Conservation (phyloP, 2,329 filamentous ascomycete species). For the Colletotrichum cereale region DNA sequence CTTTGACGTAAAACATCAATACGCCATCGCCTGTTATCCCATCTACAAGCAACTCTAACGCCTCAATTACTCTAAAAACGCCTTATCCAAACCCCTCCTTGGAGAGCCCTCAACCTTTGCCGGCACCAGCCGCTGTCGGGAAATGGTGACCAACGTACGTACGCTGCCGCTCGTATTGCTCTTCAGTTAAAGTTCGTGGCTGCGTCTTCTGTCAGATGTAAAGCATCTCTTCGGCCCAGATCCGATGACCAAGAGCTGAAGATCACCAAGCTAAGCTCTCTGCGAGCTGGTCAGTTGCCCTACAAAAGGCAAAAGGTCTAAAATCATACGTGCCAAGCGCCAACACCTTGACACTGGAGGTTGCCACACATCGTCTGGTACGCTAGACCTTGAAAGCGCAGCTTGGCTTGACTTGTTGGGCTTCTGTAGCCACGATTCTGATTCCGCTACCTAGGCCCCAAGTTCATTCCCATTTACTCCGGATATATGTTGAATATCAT, state of each 20-base stretch:
- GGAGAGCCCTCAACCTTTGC: neutral
- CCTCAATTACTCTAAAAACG: neutral
- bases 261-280: neutral
- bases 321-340: conserved; percentile 8
- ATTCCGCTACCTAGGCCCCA: conserved; percentile 12
- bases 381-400: neutral
- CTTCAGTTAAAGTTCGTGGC: neutral
- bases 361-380: neutral
- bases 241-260: neutral
- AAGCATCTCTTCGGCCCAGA: neutral
- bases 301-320: neutral
- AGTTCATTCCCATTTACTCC: conserved; percentile 32
- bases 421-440: conserved; percentile 13
- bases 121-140: neutral
- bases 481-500: conserved; percentile 40
- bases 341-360: neutral
- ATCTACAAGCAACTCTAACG: conserved; percentile 1
- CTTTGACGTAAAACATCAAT: neutral
- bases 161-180: neutral
- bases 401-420: conserved; percentile 1
- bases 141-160: conserved; percentile 1
- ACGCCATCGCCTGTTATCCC: conserved; percentile 1
- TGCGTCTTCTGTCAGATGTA: neutral
- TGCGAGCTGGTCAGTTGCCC: neutral
- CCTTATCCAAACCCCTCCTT: neutral